Evolutionary conservation across 1,284 basidiomycete species (phyloP).

Genomic region (Cerrena zonata): DNA sequence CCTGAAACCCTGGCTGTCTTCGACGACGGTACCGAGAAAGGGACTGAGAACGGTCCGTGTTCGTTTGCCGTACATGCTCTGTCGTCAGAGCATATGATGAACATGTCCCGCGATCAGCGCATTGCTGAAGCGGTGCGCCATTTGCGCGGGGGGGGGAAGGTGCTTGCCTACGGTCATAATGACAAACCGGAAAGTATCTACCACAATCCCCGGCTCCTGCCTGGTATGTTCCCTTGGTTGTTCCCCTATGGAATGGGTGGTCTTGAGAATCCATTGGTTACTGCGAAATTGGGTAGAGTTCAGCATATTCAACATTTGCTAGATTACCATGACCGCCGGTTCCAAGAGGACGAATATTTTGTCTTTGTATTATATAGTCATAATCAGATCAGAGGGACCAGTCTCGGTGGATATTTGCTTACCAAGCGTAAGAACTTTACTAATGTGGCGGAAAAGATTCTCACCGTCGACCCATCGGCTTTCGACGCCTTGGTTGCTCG

Average conservation of each 20-base stretch:
- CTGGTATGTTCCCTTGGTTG: slow-evolving; percentile 27
- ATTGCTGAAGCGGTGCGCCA: slow-evolving; percentile 17
- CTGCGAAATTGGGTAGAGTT: neutral
- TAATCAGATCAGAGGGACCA: slow-evolving; percentile 21
- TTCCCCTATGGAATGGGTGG: slow-evolving; percentile 25
- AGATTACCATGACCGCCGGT: slow-evolving; percentile 35
- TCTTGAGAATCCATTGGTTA: slow-evolving; percentile 11
- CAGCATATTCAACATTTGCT: slow-evolving; percentile 23
- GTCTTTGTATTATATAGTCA: slow-evolving; percentile 24
- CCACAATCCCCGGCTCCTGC: slow-evolving; percentile 24
- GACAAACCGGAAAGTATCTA: slow-evolving; percentile 17
- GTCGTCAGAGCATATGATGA: slow-evolving; percentile 15
- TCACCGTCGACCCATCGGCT: slow-evolving; percentile 20
- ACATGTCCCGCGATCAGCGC: slow-evolving; percentile 5
- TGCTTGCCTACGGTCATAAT: slow-evolving; percentile 17
- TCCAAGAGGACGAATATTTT: slow-evolving; percentile 33
- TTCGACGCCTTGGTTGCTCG: slow-evolving; percentile 20
- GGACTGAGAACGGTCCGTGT: slow-evolving; percentile 26
- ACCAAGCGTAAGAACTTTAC: slow-evolving; percentile 23
- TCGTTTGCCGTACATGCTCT: slow-evolving; percentile 33
- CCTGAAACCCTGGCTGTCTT: slow-evolving; percentile 11
- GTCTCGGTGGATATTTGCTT: slow-evolving; percentile 25
- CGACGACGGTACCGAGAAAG: slow-evolving; percentile 27
- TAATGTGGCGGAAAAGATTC: slow-evolving; percentile 22
- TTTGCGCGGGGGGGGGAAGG: slow-evolving; percentile 13